Evolutionary conservation across 2,329 filamentous ascomycete genomes (phyloP).

Genomic region (Xylaria digitata): DNA sequence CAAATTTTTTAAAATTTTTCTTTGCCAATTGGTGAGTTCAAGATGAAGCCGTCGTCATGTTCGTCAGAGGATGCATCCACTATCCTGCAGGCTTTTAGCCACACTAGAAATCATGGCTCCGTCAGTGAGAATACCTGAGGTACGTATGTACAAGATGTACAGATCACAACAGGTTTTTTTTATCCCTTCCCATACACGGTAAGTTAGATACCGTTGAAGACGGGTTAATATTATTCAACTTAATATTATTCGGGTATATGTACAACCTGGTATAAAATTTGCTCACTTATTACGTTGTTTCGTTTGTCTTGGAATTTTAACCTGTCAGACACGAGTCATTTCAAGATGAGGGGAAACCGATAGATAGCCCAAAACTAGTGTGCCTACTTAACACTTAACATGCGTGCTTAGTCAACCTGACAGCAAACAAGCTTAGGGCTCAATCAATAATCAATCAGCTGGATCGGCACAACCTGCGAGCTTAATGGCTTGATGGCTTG

Average conservation of each 20-base stretch:
- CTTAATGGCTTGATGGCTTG: slow-evolving; percentile 3
- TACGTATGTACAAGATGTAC: not conserved
- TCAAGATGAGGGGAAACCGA: not conserved
- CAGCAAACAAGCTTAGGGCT: no score
- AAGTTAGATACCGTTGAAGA: not conserved
- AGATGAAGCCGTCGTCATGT: slow-evolving; percentile 7
- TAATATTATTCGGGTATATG: not conserved
- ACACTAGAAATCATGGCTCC: not conserved
- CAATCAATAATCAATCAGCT: slow-evolving; percentile 3
- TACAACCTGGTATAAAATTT: not conserved
- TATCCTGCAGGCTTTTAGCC: not conserved
- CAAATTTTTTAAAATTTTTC: not conserved
- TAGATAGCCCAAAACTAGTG: not conserved
- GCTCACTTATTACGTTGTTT: not conserved
- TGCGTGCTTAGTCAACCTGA: no score
- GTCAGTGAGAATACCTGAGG: not conserved
- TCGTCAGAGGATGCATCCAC: not conserved
- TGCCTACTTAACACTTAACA: not conserved
- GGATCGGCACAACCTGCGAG: slow-evolving; percentile 11
- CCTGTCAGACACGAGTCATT: not conserved
- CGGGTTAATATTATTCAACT: not conserved
- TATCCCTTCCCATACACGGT: not conserved
- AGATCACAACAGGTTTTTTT: not conserved
- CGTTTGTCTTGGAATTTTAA: not conserved
- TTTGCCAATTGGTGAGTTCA: not conserved